Base-by-base conservation (phyloP, 2,329 filamentous ascomycete species). In the Ilyonectria robusta region DNA sequence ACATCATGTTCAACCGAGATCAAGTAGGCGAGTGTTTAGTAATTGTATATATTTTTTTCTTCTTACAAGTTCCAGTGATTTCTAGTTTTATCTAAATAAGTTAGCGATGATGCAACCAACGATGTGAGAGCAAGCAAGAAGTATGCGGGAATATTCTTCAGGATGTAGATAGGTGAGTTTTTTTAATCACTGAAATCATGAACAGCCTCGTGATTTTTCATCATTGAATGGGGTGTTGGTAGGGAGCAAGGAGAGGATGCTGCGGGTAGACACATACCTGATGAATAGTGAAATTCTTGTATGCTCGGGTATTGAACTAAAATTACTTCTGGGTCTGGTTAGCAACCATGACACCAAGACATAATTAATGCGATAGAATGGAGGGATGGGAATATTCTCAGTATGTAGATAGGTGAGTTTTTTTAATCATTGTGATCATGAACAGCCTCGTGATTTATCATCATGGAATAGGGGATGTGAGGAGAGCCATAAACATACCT, bases 181-280 rank as follows among this genome's bases (percentile, higher is more conserved):
- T 80, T 79, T 71, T 75, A 83, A 82, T 82, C 80, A 82, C 72
- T 46, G 60, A 68, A 62, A 79, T 84, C 82, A 84, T 84, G 84
- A 84, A 84, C 82, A 84, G 82, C 82, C 82, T 84, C 82, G 75
- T 75, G 63, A 70, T 72, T 68, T 77, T 76, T 83, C 81, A 83
- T 84, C 81, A 83, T 80, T 68, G 71, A 72, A 78, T 62, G 62
- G 31, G 23, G 7, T 21, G 7, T 11, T 21, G n/a, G 31, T 4
- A 7, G 5, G n/a, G n/a, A 5, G 15, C 7, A 42, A n/a, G 40
- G 17, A 42, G n/a, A 17, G 17, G n/a, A 42, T 17, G 40, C 4
- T n/a, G 15, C 11, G 21, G 6, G 10, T 4, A 53, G 48, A 15
- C 31, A 53, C 50, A 19, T 35, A 53, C 50, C 50, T 15, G 5